Conservation (phyloP, 305 asterid species). For the Fraxinus velutina region DNA sequence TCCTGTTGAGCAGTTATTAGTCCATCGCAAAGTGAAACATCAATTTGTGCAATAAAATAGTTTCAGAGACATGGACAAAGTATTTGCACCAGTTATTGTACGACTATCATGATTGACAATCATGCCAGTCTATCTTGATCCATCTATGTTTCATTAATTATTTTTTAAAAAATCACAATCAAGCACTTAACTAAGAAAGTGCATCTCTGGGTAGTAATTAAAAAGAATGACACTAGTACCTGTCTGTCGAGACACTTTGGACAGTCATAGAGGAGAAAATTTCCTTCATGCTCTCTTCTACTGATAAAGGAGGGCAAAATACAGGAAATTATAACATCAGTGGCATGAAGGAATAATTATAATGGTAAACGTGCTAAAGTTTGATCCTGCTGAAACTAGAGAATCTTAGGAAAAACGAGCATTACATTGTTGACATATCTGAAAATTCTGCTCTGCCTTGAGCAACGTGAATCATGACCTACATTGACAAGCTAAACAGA, state of each 20-base stretch:
- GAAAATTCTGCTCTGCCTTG: conserved; percentile 43
- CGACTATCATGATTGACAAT: conserved; percentile 13
- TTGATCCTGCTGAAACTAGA: conserved; percentile 4
- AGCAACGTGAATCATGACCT: conserved; percentile 36
- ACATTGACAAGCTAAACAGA: conserved; percentile 27
- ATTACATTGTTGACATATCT: conserved; percentile 43
- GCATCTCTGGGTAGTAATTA: background rate
- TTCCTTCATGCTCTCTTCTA: conserved; percentile 35
- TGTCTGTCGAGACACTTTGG: conserved; percentile 40
- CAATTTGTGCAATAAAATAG: conserved; percentile 22
- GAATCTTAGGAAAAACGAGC: conserved; percentile 4
- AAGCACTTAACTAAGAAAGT: background rate
- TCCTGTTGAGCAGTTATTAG: conserved; percentile 46
- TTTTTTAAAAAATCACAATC: conserved; percentile 1
- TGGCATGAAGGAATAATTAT: conserved; percentile 8
- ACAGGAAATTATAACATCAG: conserved; percentile 15
- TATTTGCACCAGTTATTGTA: conserved; percentile 7
- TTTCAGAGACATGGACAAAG: conserved; percentile 1
- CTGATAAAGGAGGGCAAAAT: conserved; percentile 34
- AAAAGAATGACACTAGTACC: conserved; percentile 32
- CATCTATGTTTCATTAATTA: conserved; percentile 24
- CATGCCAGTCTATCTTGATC: conserved; percentile 18
- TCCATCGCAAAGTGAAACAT: conserved; percentile 6
- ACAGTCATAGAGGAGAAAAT: conserved; percentile 46
- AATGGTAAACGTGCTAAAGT: conserved; percentile 4